Evolutionary conservation across 2,329 filamentous ascomycete genomes (phyloP), one percentile per base, ranked within the genome.

Genomic region (Ilyonectria destructans): DNA sequence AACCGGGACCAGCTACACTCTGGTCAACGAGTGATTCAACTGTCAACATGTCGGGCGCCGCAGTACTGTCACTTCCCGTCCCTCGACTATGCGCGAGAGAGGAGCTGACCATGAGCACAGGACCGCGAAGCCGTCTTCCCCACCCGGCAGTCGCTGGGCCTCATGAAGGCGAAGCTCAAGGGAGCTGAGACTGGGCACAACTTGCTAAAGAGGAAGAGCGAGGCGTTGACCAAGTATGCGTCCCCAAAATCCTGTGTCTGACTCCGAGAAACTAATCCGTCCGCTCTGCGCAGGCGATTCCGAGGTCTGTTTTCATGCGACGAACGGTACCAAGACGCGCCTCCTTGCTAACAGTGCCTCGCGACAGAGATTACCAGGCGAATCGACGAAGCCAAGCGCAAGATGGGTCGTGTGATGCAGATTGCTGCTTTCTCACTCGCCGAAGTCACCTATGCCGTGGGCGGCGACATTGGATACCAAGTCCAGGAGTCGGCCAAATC

Each of bases 391-490:
- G 96, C 96, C 48, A 99, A 99, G 84, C 93, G 95, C 77, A 99
- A 99, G 86, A 99, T 99, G 96, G 96, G 96, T 65, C 90, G 96
- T 37, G 96, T 99, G 43, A 99, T 99, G 96, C 96, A 98, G 82
- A 97, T 99, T 78, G 96, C 96, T 46, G 95, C 96, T 52, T 98
- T 99, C 84, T 98, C 96, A 49, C 89, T 99, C 19, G 96, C 96
- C 68, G 96, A 98, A 85, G 96, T 99, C 64, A 97, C 95, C 56
- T 99, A 99, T 78, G 96, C 96, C 29, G 95, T 98, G 31, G 96
- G 96, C 70, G 95, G 96, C 77, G 93, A 97, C 78, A 97, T 99
- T 77, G 93, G 93, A 69, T 99, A 97, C 84, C 96, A 99, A 84
- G 94, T 99, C 74, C 95, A 98, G 80, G 96, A 99, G 82, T 97